Conservation (phyloP, 768 basidiomycete genomes). For the Leucocoprinus sp. region DNA sequence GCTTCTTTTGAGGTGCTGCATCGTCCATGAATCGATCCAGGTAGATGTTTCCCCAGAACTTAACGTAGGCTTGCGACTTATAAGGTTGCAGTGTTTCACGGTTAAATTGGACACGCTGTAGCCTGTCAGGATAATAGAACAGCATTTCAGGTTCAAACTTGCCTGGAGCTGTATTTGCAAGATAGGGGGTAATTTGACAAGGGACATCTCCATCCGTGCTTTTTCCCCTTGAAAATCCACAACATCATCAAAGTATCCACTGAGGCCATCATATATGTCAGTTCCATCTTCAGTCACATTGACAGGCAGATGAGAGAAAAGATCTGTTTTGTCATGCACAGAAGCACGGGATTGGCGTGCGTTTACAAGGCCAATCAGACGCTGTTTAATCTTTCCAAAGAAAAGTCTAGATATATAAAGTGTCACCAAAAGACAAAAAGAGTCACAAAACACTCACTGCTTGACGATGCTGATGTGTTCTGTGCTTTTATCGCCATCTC, state of each 20-base stretch:
- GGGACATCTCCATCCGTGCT: conserved; percentile 78
- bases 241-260: conserved; percentile 82
- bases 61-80: conserved; percentile 95
- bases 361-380: conserved; percentile 30
- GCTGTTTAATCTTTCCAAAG: conserved; percentile 77
- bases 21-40: conserved; percentile 89
- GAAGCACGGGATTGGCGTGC: conserved; percentile 38
- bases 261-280: conserved; percentile 91
- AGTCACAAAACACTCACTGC: conserved; percentile 35
- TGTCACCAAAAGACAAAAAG: background rate
- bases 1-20: conserved; percentile 63
- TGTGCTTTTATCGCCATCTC: conserved; percentile 34
- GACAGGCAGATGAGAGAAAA: conserved; percentile 90
- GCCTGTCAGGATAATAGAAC: conserved; percentile 7
- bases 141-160: background rate
- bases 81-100: conserved; percentile 84
- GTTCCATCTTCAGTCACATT: conserved; percentile 85
- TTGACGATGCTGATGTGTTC: conserved; percentile 77
- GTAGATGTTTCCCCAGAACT: conserved; percentile 77
- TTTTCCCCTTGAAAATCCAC: conserved; percentile 85
- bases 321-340: conserved; percentile 79
- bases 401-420: conserved; percentile 40
- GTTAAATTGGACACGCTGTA: conserved; percentile 88
- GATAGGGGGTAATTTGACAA: conserved; percentile 82
- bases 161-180: conserved; percentile 96